phyloP scores from a whole-genome alignment of 2,329 filamentous ascomycete genomes.

The Hawksworthiomyces lignivorus region DNA sequence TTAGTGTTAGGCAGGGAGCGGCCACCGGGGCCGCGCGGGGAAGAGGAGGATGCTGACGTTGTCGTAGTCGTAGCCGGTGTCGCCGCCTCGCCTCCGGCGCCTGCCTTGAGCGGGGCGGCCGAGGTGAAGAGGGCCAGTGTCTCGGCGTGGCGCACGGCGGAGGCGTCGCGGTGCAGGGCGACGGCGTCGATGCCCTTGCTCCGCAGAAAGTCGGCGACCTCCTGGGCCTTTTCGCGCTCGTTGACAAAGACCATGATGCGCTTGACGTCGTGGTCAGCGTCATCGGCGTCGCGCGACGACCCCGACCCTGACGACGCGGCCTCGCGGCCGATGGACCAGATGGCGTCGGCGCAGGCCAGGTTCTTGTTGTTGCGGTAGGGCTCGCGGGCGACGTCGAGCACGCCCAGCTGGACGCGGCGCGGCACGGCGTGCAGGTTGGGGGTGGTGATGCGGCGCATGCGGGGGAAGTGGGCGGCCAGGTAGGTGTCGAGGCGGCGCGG shows the following conservation, averaged over 20 bases:
- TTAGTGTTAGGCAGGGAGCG: conserved; percentile 67
- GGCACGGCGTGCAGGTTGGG: conserved; percentile 96
- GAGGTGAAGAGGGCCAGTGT: conserved; percentile 68
- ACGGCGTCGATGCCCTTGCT: conserved; percentile 84
- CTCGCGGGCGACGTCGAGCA: conserved; percentile 86
- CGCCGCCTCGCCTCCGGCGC: background rate
- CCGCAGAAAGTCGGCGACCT: conserved; percentile 70
- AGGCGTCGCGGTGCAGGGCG: conserved; percentile 77
- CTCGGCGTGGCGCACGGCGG: conserved; percentile 68
- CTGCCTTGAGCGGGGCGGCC: conserved; percentile 29
- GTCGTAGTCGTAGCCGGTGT: conserved; percentile 4
- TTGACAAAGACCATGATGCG: conserved; percentile 47
- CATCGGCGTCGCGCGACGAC: conserved; percentile 41
- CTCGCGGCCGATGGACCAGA: conserved; percentile 87
- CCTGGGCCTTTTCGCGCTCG: conserved; percentile 45
- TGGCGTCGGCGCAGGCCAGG: conserved; percentile 87
- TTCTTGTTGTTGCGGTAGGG: conserved; percentile 90
- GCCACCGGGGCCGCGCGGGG: conserved; percentile 19
- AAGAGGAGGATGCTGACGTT: too few relatives aligned
- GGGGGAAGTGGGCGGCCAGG: conserved; percentile 72
- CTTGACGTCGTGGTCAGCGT: conserved; percentile 59
- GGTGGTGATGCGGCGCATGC: conserved; percentile 79
- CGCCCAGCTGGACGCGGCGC: conserved; percentile 84
- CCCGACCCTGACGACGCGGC: conserved; percentile 27
- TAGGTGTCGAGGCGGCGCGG: conserved; percentile 81